Base-by-base conservation (phyloP, 352 stramenopile species). In the Hyaloperonospora arabidopsidis region DNA sequence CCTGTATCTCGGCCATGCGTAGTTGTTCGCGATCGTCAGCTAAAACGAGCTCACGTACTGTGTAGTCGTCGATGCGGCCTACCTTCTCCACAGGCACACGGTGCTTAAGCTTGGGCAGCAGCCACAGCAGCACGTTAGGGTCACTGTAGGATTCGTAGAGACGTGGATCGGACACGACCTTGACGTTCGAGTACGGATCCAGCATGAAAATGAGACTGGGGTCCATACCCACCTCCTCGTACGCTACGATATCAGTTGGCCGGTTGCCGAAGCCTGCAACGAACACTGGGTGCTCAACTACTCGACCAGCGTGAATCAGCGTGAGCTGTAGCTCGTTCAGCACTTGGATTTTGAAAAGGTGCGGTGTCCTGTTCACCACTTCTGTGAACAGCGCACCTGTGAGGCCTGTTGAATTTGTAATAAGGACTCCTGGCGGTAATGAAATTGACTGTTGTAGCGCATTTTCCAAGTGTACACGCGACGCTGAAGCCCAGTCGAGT, bases 241-340 rank as follows among this genome's bases (percentile, higher is more conserved):
- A 93, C 11, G 82, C 79, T 19, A 88, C 57, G n/a, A 86, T 70
- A 50, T 93, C 82, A 8, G 82, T 89, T 23, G 79, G 75, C n/a
- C 82, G 79, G 44, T 93, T 93, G 25, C 82, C 82, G 63, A 93
- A 93, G 15, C 82, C 82, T n/a, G 76, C 72, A n/a, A 93, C 79
- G 35, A 89, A 93, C 17, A 93, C 76, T 1, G 82, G 82, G 36
- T 88, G 79, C 54, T 89, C 75, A 5, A 68, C 73, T 18, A 82
- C 51, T 44, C 82, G 79, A 8, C 82, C 82, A 23, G 77, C 82
- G 41, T 89, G 74, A 54, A 93, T 93, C 25, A 88, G 70, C 10
- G 76, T 87, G 11, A 90, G 64, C 63, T 90, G 79, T 35, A 93
- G 70, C 65, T 88, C 75, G 52, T 90, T 89, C 23, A 93, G 52